Conservation (phyloP, 192 early-diverging fungal genomes). For the Dimargaris xerosporica region DNA sequence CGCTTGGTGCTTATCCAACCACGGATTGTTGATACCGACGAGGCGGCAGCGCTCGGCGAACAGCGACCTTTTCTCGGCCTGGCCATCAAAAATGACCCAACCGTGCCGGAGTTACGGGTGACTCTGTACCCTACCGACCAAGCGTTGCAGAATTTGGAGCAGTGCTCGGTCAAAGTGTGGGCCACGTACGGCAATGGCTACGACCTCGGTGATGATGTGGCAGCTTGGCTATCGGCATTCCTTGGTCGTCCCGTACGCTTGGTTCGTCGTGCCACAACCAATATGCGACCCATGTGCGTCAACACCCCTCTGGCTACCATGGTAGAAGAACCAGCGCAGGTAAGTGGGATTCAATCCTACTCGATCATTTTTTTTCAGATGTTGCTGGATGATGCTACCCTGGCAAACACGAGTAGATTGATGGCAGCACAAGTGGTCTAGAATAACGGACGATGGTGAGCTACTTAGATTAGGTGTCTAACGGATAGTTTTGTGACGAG, state of each 20-base stretch:
- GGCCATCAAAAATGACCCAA: neutral
- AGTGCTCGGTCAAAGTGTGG: neutral
- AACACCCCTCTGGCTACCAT: neutral
- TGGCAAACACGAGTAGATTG: neutral
- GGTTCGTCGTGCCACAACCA: conserved; percentile 2
- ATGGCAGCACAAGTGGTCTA: neutral
- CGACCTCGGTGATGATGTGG: conserved; percentile 8
- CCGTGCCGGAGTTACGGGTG: neutral
- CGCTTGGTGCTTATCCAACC: conserved; percentile 12
- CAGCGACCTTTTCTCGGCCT: neutral
- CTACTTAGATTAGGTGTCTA: neutral
- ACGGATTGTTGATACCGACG: neutral
- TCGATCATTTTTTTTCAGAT: neutral
- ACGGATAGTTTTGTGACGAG: neutral
- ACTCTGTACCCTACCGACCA: neutral
- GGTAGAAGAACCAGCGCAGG: neutral
- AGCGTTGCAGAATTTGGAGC: neutral
- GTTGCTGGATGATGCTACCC: neutral
- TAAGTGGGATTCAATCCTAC: neutral
- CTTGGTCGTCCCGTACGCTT: conserved; percentile 5
- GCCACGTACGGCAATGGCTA: neutral
- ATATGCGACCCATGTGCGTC: neutral
- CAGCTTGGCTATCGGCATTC: neutral
- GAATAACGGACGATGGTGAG: neutral
- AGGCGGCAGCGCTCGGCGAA: neutral